Conservation (phyloP, 768 basidiomycete genomes). For the Phanerochaete carnosa region DNA sequence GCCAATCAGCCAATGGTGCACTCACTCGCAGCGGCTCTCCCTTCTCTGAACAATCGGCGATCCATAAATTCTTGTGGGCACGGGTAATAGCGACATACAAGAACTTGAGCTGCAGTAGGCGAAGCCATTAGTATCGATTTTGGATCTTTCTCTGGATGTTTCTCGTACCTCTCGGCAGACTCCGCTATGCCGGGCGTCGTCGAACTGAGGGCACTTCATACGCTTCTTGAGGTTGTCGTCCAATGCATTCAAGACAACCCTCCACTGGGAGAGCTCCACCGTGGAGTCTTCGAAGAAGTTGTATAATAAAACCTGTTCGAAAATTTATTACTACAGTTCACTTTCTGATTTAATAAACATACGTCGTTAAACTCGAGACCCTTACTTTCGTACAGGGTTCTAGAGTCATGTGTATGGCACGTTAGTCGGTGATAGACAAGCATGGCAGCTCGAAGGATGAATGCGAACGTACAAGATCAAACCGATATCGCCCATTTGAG, state of each 20-base stretch:
- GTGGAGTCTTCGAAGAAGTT: slow-evolving; percentile 73
- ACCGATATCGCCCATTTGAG: slow-evolving; percentile 27
- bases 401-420: neutral
- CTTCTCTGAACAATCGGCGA: slow-evolving; percentile 57
- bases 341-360: neutral
- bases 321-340: neutral
- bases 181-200: slow-evolving; percentile 47
- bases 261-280: slow-evolving; percentile 52
- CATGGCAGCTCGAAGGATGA: neutral
- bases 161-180: slow-evolving; percentile 54
- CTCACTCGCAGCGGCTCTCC: slow-evolving; percentile 57
- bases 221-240: slow-evolving; percentile 29
- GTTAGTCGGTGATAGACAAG: neutral
- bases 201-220: slow-evolving; percentile 39
- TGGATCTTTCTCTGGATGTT: neutral
- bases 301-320: slow-evolving; percentile 63
- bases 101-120: slow-evolving; percentile 52
- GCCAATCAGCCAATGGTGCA: neutral
- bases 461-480: slow-evolving; percentile 13
- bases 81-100: slow-evolving; percentile 74
- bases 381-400: slow-evolving; percentile 60
- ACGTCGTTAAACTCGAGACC: slow-evolving; percentile 65
- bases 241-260: slow-evolving; percentile 49
- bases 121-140: neutral
- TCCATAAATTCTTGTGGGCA: slow-evolving; percentile 68